phyloP scores from a whole-genome alignment of 1,139 yeast species.

The Blastobotrys petasosporus region DNA sequence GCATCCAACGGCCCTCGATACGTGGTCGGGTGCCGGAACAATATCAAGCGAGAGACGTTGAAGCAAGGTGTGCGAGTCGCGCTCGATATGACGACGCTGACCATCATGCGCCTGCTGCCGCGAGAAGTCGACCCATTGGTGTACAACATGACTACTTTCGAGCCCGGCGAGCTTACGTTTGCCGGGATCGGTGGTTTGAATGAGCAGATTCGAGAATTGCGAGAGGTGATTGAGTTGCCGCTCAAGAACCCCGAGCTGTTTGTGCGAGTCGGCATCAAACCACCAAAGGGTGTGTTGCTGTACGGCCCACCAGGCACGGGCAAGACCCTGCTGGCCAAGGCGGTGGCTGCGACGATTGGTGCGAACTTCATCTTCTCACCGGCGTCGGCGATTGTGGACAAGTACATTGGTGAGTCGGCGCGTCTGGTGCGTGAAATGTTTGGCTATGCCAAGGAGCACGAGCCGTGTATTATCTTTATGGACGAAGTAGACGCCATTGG shows the following conservation, averaged over 20 bases:
- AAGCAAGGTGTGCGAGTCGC: conserved; percentile 96
- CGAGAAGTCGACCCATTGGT: conserved; percentile 98
- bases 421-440: conserved; percentile 97
- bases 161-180: conserved; percentile 93
- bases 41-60: conserved; percentile 74
- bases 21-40: conserved; percentile 94
- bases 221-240: conserved; percentile 97
- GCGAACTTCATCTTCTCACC: conserved; percentile 97
- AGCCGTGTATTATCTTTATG: conserved; percentile 98
- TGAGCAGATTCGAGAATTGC: conserved; percentile 91
- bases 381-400: conserved; percentile 96
- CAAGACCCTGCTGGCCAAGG: conserved; percentile 90
- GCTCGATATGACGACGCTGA: conserved; percentile 93
- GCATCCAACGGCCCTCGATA: conserved; percentile 98
- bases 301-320: conserved; percentile 99
- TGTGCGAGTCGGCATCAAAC: conserved; percentile 92
- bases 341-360: conserved; percentile 98
- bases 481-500: conserved; percentile 99
- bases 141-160: conserved; percentile 96
- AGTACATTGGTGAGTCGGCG: conserved; percentile 97
- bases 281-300: conserved; percentile 94
- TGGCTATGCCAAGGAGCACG: conserved; percentile 96
- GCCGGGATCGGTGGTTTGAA: conserved; percentile 95
- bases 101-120: conserved; percentile 95
- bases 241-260: conserved; percentile 95